These are phyloP conservation scores for Mycosarcoma mackinlayi DNA, from an alignment of 1,284 basidiomycete genomes.

Conservation along the genomic window DNA sequence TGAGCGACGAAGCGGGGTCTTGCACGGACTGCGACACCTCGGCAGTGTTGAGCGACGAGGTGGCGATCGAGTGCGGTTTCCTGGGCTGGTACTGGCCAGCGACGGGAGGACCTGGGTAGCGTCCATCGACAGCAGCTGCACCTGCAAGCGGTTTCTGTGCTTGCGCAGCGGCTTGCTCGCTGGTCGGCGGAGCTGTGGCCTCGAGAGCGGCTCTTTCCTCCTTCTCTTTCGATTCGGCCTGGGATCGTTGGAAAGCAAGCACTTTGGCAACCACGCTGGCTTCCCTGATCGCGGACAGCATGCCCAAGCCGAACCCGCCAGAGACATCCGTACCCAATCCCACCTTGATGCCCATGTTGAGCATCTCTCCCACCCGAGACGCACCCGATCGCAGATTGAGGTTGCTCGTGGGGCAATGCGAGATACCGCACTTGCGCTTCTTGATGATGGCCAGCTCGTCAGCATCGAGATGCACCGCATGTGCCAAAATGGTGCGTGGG, in stretches of 20 bases:
- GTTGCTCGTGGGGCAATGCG: slow-evolving; percentile 90
- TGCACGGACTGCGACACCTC: slow-evolving; percentile 29
- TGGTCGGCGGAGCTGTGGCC: slow-evolving; percentile 22
- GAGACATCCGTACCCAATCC: slow-evolving; percentile 87
- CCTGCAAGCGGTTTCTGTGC: slow-evolving; percentile 33
- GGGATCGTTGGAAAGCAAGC: slow-evolving; percentile 68
- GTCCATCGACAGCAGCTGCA: slow-evolving; percentile 32
- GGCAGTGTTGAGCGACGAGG: slow-evolving; percentile 29
- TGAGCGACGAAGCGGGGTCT: slow-evolving; percentile 34
- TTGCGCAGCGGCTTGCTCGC: slow-evolving; percentile 19
- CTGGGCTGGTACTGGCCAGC: slow-evolving; percentile 44
- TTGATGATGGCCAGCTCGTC: slow-evolving; percentile 81
- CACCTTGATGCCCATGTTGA: slow-evolving; percentile 87
- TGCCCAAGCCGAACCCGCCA: slow-evolving; percentile 86
- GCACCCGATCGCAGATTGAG: slow-evolving; percentile 87
- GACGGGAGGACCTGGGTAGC: slow-evolving; percentile 44
- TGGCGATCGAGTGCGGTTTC: slow-evolving; percentile 39
- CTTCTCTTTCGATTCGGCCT: slow-evolving; percentile 42
- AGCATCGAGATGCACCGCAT: slow-evolving; percentile 82
- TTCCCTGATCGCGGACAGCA: slow-evolving; percentile 83
- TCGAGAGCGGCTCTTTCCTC: slow-evolving; percentile 20
- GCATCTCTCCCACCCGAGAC: slow-evolving; percentile 80
- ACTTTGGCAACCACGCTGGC: slow-evolving; percentile 86
- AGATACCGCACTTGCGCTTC: slow-evolving; percentile 78
- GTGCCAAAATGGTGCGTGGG: slow-evolving; percentile 85